Conservation (phyloP, 768 basidiomycete species). For the Rhodotorula sphaerocarpa region DNA sequence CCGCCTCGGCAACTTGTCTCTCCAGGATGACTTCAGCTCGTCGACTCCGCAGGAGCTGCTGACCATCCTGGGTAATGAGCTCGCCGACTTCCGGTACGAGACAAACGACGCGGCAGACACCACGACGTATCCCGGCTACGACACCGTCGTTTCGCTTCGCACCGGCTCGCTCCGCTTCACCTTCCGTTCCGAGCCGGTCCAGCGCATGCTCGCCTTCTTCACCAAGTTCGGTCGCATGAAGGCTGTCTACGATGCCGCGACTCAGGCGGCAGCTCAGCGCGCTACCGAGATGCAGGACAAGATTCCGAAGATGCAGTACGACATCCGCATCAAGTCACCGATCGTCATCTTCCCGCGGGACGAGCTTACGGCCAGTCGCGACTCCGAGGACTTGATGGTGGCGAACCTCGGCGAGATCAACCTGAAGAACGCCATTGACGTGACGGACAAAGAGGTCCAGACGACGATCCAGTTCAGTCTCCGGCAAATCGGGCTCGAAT, state of each 20-base stretch:
- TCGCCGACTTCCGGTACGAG: conserved; percentile 88
- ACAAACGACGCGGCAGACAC: conserved; percentile 68
- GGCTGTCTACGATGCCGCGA: conserved; percentile 86
- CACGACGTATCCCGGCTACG: conserved; percentile 64
- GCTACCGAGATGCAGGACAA: conserved; percentile 73
- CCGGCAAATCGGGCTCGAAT: conserved; percentile 71
- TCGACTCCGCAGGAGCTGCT: conserved; percentile 67
- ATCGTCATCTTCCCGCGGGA: conserved; percentile 75
- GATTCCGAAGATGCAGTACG: conserved; percentile 69
- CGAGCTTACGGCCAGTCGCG: conserved; percentile 42
- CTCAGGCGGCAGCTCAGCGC: conserved; percentile 79
- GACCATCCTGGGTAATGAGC: conserved; percentile 86
- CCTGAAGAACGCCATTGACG: conserved; percentile 62
- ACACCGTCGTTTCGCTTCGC: conserved; percentile 68
- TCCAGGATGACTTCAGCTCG: conserved; percentile 54
- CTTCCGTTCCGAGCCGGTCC: conserved; percentile 84
- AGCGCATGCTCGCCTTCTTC: conserved; percentile 72
- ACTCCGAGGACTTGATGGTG: conserved; percentile 58
- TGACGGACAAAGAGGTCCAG: conserved; percentile 47
- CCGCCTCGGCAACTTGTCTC: conserved; percentile 69
- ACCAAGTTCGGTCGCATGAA: conserved; percentile 82
- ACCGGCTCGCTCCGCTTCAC: conserved; percentile 85
- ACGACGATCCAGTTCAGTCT: conserved; percentile 67
- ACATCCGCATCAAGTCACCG: conserved; percentile 80
- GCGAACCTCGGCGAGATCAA: conserved; percentile 81